Base-by-base conservation (phyloP, 768 basidiomycete genomes). In the Russula olivacea region DNA sequence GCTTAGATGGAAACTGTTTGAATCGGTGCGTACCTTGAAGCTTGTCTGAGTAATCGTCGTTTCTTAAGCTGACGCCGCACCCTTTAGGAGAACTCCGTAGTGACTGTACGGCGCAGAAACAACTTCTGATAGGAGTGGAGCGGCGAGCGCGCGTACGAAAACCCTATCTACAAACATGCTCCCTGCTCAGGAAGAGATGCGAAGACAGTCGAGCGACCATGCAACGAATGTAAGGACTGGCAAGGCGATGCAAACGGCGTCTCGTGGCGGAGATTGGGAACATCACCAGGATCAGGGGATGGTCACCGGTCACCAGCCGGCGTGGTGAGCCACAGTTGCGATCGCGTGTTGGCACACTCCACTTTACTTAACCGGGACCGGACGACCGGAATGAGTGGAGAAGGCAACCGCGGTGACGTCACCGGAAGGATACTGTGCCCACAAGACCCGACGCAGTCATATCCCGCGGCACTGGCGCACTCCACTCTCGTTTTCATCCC, bases 391-490 rank as follows among this genome's bases (percentile, higher is more conserved):
- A 43, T 23, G 41, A 34, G 53, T 57, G 59, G 59, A 45, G 25
- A 45, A 47, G 59, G 47, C 43, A 30, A 28, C 48, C 7, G 40
- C 38, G 40, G n/a, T 60, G 58, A 60, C 63, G 63, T 64, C 58
- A 64, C 47, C 7, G 25, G 14, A 45, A 51, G 54, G 38, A 59
- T 59, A 48, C 38, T 17, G 38, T 45, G 30, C 55, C 63, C 50
- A 52, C 12, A 38, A 50, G 43, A 60, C 53, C 52, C 52, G 47
- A 64, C 63, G 53, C 47, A 55, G 43, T 49, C 60, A 55, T 40
- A 15, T 54, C 49, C 63, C 63, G 59, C 63, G 63, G 59, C 41
- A 32, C 54, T 50, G 62, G 62, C 58, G 14, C 58, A 60, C 28
- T 11, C 36, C 8, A 11, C 47, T 10, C 43, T 34, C 51, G 15